Percentiles rank a stretch among this genome's conserved stretches.
Conservation (phyloP, 2,329 filamentous ascomycete species). For the Phaeophleospora eucalypticola region DNA sequence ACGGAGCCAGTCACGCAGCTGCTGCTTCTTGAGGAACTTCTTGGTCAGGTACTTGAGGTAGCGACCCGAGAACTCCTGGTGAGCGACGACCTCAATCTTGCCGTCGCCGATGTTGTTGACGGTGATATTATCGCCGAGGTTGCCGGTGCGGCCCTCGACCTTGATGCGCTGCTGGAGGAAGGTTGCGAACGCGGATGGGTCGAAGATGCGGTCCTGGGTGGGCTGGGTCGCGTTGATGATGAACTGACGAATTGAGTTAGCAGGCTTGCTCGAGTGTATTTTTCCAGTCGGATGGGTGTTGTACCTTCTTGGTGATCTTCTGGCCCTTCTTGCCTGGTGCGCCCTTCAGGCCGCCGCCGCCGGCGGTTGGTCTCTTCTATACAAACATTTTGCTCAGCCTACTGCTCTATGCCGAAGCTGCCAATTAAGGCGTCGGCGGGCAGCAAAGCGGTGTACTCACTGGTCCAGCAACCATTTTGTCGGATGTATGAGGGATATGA, state of each 20-base stretch:
- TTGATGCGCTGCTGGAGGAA: slow-evolving; percentile 99
- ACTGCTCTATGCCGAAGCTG: slow-evolving; percentile 60
- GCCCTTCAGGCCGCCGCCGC: slow-evolving; percentile 24
- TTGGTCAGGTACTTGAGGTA: slow-evolving; percentile 99
- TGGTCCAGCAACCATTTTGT: slow-evolving; percentile 78
- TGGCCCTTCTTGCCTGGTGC: slow-evolving; percentile 46
- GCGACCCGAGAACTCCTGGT: slow-evolving; percentile 96
- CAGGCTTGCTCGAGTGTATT: too few species aligned
- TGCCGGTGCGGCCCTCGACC: slow-evolving; percentile 96
- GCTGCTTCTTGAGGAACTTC: slow-evolving; percentile 99
- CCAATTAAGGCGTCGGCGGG: slow-evolving; percentile 56
- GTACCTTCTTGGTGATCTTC: slow-evolving; percentile 83
- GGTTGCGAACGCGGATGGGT: slow-evolving; percentile 97
- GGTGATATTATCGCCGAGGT: slow-evolving; percentile 89
- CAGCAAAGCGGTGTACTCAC: slow-evolving; percentile 99
- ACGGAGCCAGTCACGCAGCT: slow-evolving; percentile 99
- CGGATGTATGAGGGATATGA: slow-evolving; percentile 30
- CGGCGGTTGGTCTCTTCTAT: slow-evolving; percentile 54
- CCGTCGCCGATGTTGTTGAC: slow-evolving; percentile 91
- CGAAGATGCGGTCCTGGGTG: slow-evolving; percentile 99
- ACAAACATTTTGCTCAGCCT: slow-evolving; percentile 61
- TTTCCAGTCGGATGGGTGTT: slow-evolving; percentile 16
- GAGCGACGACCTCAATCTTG: slow-evolving; percentile 95
- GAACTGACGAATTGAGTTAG: slow-evolving; percentile 65
- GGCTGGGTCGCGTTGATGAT: slow-evolving; percentile 99